A percentile compares a stretch with the other conserved stretches of the same genome.
These are phyloP conservation scores for Phytophthora podocarpi DNA, from an alignment of 352 stramenopile genomes.

Conservation along the genomic window DNA sequence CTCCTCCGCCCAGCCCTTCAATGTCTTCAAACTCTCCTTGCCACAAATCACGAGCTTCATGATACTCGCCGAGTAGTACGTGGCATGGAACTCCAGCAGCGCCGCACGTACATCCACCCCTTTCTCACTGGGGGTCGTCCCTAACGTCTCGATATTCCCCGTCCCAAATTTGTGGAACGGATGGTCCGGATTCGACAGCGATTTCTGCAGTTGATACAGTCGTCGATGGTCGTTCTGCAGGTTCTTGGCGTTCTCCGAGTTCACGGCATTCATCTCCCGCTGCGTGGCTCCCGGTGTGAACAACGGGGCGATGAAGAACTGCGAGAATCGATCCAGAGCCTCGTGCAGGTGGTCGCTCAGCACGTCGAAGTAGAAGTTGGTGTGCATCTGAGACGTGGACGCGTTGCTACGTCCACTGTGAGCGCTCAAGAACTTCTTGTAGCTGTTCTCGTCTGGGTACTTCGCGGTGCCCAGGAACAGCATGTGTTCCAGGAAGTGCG, in stretches of 20 bases:
- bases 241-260: constrained; percentile 97
- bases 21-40: constrained; percentile 84
- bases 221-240: constrained; percentile 92
- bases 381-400: constrained; percentile 96
- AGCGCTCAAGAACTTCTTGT: constrained; percentile 91
- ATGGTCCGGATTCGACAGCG: constrained; percentile 70
- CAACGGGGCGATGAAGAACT: constrained; percentile 97
- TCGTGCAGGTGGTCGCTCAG: constrained; percentile 75
- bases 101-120: constrained; percentile 69
- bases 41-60: constrained; percentile 93
- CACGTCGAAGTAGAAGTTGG: constrained; percentile 98
- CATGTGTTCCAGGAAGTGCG: constrained; percentile 97
- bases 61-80: constrained; percentile 90
- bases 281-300: constrained; percentile 92
- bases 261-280: constrained; percentile 96
- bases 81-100: constrained; percentile 87
- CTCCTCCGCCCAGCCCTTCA: constrained; percentile 74
- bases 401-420: constrained; percentile 96
- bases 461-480: constrained; percentile 96
- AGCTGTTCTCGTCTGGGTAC: constrained; percentile 96
- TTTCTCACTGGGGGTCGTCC: constrained; percentile 37
- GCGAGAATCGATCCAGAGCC: constrained; percentile 95
- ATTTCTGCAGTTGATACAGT: constrained; percentile 87
- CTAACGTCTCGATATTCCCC: constrained; percentile 86
- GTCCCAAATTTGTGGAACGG: constrained; percentile 92